A percentile compares a stretch with the other conserved stretches of the same genome.
These are phyloP conservation scores for Gynandropsis gynandra DNA, from an alignment of 345 rosid genomes.

Conservation along the genomic window DNA sequence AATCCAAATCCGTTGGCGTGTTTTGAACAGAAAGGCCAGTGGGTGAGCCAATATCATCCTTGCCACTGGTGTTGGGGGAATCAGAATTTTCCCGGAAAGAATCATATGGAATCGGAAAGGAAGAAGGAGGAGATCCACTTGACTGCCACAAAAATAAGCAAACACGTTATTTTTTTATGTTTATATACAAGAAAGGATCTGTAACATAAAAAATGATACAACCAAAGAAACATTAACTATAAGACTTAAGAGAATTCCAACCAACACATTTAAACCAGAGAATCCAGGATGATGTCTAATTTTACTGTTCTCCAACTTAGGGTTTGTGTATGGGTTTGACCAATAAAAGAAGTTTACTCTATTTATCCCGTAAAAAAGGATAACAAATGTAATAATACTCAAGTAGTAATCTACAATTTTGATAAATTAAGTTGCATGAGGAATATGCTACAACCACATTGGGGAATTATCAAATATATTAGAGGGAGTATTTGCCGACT, in stretches of 20 bases:
- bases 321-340: too few relatives aligned
- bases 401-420: too few relatives aligned
- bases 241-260: too few relatives aligned
- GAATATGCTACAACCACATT: not conserved
- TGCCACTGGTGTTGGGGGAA: slow-evolving; percentile 27
- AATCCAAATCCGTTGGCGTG: slow-evolving; percentile 57
- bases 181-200: not conserved
- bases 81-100: slow-evolving; percentile 48
- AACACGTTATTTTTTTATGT: slow-evolving; percentile 1
- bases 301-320: too few relatives aligned
- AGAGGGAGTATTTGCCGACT: not conserved
- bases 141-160: slow-evolving; percentile 50
- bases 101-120: slow-evolving; percentile 72
- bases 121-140: slow-evolving; percentile 82
- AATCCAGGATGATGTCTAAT: too few relatives aligned
- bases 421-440: not conserved
- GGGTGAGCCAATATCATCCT: slow-evolving; percentile 27
- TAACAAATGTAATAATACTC: too few relatives aligned
- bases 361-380: too few relatives aligned
- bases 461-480: too few relatives aligned
- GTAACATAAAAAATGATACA: too few relatives aligned
- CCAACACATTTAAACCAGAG: too few relatives aligned
- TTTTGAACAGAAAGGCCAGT: slow-evolving; percentile 30
- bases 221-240: too few relatives aligned
- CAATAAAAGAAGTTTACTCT: too few relatives aligned